These are phyloP conservation scores for Crithidia expoeki DNA, from an alignment of 208 protist genomes.

Conservation along the genomic window DNA sequence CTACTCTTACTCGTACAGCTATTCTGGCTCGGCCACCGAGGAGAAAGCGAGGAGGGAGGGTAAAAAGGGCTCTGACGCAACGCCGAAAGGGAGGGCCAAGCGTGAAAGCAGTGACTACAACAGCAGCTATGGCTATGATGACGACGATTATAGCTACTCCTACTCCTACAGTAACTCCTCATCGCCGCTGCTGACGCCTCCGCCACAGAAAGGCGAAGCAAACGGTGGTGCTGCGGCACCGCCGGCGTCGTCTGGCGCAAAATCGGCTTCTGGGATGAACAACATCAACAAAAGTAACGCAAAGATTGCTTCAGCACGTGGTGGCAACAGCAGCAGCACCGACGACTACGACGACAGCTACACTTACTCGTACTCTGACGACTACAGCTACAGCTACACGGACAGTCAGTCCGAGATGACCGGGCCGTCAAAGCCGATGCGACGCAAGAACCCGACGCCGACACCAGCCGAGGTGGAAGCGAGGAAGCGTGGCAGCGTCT, in stretches of 20 bases:
- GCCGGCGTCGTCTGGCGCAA: not conserved
- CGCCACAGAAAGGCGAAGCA: not conserved
- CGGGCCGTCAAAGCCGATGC: constrained; percentile 3
- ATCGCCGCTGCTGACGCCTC: not conserved
- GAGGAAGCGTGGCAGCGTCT: not conserved
- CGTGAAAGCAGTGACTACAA: not conserved
- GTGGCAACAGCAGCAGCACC: not conserved
- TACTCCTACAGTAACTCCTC: constrained; percentile 32
- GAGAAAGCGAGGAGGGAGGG: not conserved
- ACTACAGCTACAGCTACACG: constrained; percentile 42
- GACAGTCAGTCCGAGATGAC: constrained; percentile 12
- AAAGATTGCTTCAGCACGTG: not conserved
- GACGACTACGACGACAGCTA: constrained; percentile 26
- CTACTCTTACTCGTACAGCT: constrained; percentile 44
- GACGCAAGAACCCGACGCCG: constrained; percentile 1
- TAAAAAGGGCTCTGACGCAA: not conserved
- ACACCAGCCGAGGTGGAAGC: constrained; percentile 8
- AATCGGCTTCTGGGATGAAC: not conserved
- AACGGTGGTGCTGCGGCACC: not conserved
- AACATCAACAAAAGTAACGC: not conserved
- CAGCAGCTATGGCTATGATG: constrained; percentile 20
- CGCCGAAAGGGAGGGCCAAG: not conserved
- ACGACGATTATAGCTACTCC: constrained; percentile 24
- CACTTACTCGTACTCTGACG: constrained; percentile 30
- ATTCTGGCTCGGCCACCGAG: constrained; percentile 16